These are phyloP conservation scores for Hyaloscypha variabilis DNA, from an alignment of 495 filamentous ascomycete species.

Conservation along the genomic window DNA sequence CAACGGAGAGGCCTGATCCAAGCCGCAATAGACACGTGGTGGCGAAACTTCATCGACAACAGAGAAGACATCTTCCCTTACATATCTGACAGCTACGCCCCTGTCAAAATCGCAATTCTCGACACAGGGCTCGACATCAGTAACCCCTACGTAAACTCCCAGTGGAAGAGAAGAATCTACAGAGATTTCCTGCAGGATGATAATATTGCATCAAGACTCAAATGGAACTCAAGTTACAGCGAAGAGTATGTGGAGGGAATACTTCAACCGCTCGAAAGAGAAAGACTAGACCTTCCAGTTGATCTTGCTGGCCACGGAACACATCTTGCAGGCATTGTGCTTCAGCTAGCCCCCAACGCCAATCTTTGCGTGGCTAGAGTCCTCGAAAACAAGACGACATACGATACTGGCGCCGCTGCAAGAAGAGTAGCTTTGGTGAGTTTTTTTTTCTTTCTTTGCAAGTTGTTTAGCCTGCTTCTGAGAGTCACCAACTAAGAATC, in stretches of 20 bases:
- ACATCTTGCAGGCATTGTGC: background rate
- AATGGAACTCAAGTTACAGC: too few species aligned
- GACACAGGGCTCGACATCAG: background rate
- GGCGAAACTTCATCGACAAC: too few species aligned
- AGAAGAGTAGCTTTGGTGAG: background rate
- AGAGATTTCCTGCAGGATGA: background rate
- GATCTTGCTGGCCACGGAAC: background rate
- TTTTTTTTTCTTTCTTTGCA: background rate
- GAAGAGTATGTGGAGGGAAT: background rate
- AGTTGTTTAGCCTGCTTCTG: background rate
- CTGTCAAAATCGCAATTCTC: background rate
- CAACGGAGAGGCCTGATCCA: too few species aligned
- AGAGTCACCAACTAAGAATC: background rate
- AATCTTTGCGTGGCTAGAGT: background rate
- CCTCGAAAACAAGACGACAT: background rate
- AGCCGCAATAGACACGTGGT: too few species aligned
- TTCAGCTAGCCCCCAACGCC: background rate
- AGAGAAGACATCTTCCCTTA: too few species aligned
- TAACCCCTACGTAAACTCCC: too few species aligned
- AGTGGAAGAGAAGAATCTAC: background rate
- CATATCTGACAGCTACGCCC: too few species aligned
- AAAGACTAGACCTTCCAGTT: too few species aligned
- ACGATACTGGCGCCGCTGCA: background rate
- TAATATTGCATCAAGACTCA: background rate
- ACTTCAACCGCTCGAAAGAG: too few species aligned